Evolutionary conservation across 2,329 filamentous ascomycete species (phyloP).

Genomic region (Aspergillus carbonarius): DNA sequence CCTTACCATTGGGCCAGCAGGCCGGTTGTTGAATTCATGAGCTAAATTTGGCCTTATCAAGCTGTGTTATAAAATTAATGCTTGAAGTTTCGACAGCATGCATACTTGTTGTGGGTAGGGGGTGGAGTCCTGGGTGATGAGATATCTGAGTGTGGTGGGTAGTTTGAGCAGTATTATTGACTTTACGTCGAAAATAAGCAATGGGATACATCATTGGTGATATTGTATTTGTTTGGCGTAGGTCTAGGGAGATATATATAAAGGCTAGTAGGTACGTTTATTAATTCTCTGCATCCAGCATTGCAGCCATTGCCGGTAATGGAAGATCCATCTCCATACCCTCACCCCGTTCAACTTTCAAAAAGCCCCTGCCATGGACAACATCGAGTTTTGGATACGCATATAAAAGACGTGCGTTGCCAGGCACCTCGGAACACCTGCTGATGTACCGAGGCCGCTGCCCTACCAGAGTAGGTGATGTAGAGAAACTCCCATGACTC

Average conservation of each 20-base stretch:
- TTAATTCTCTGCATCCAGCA: background rate
- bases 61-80: background rate
- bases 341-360: conserved; percentile 1
- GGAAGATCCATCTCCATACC: background rate
- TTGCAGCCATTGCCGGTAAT: conserved; percentile 5
- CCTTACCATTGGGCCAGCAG: conserved; percentile 25
- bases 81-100: no score
- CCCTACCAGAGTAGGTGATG: no score
- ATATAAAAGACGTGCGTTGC: conserved; percentile 3
- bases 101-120: no score
- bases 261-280: background rate
- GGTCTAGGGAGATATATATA: background rate
- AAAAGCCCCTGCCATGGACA: conserved; percentile 1
- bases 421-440: conserved; percentile 7
- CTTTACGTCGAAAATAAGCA: no score
- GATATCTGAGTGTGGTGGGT: no score
- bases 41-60: background rate
- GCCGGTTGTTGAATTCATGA: background rate
- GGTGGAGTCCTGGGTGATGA: no score
- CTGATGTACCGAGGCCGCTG: background rate
- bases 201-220: background rate
- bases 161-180: no score
- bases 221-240: no score
- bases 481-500: background rate
- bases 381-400: conserved; percentile 8